Evolutionary conservation across 805 yeast species (phyloP).

Genomic region (Suhomyces vadensis): DNA sequence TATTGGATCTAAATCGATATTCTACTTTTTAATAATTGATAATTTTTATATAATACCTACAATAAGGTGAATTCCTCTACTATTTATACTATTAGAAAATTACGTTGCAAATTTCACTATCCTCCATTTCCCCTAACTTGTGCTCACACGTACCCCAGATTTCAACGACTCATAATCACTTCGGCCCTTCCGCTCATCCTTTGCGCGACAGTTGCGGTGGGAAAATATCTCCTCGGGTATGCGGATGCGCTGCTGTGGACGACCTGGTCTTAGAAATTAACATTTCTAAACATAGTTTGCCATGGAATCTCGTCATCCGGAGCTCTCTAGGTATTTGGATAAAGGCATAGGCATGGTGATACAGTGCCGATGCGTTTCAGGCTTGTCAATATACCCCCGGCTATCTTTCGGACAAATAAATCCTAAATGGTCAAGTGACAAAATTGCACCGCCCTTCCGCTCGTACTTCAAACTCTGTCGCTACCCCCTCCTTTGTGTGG

Average conservation of each 20-base stretch:
- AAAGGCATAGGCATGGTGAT: no score
- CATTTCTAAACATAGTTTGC: not conserved
- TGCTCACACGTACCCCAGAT: constrained; percentile 10
- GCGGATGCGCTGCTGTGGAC: constrained; percentile 2
- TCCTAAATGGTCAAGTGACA: not conserved
- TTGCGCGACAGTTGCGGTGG: constrained; percentile 1
- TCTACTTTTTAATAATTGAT: not conserved
- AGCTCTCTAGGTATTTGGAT: no score
- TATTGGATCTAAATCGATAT: not conserved
- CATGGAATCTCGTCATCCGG: not conserved
- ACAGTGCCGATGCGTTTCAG: no score
- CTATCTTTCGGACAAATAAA: not conserved
- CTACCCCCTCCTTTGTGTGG: not conserved
- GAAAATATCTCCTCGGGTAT: constrained; percentile 8
- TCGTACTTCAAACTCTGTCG: not conserved
- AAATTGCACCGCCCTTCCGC: no score
- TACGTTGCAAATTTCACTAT: not conserved
- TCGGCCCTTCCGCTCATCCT: constrained; percentile 9
- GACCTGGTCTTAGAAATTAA: no score
- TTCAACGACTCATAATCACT: constrained; percentile 4
- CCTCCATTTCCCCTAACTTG: not conserved
- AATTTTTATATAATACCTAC: not conserved
- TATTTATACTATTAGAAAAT: constrained; percentile 1
- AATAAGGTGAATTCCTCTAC: not conserved
- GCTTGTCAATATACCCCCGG: not conserved